Percentiles rank a stretch among this genome's conserved stretches.
These are phyloP conservation scores for Trametes sp. DNA, from an alignment of 1,284 basidiomycete genomes.

Conservation along the genomic window DNA sequence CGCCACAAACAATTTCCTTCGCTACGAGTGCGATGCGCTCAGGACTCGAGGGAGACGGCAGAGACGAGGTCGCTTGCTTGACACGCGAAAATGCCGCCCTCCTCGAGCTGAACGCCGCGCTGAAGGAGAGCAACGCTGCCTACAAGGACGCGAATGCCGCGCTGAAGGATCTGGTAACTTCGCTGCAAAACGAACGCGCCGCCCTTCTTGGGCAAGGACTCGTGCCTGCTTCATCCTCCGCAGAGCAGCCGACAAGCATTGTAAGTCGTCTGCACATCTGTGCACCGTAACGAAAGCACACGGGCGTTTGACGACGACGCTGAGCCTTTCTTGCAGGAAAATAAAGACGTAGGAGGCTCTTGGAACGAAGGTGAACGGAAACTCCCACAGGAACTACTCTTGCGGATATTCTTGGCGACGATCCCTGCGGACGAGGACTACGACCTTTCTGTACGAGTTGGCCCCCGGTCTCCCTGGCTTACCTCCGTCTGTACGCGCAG, in stretches of 20 bases:
- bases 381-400: slow-evolving; percentile 7
- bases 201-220: too few species aligned
- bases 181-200: background rate
- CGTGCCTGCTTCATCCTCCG: too few species aligned
- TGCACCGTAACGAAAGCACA: too few species aligned
- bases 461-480: slow-evolving; percentile 6
- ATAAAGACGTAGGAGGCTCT: too few species aligned
- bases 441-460: slow-evolving; percentile 2
- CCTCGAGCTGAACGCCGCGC: background rate
- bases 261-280: too few species aligned
- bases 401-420: slow-evolving; percentile 2
- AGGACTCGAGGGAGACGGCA: too few species aligned
- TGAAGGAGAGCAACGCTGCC: background rate
- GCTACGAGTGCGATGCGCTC: too few species aligned
- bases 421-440: background rate
- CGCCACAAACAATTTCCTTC: too few species aligned
- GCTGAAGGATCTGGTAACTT: background rate
- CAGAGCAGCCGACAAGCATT: too few species aligned
- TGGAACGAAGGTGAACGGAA: background rate
- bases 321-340: too few species aligned
- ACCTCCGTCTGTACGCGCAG: slow-evolving; percentile 6
- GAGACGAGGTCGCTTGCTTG: background rate
- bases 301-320: too few species aligned
- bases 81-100: slow-evolving; percentile 5
- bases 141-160: slow-evolving; percentile 8